Conservation (phyloP, 2,329 filamentous ascomycete genomes). For the Rutstroemia sydowiana region DNA sequence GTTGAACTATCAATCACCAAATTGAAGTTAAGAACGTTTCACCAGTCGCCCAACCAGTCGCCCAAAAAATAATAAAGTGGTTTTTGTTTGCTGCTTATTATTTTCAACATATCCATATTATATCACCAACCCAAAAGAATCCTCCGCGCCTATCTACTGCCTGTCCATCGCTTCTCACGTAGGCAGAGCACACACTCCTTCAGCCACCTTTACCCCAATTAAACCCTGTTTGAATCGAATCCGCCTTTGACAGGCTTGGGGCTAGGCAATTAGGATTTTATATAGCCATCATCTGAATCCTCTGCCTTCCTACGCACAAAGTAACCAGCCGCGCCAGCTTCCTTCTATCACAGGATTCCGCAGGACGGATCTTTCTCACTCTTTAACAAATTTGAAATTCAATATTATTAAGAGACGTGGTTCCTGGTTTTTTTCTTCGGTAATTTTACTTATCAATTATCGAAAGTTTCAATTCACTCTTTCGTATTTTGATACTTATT, state of each 20-base stretch:
- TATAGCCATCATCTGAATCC: slow-evolving; percentile 11
- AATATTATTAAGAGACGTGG: slow-evolving; percentile 11
- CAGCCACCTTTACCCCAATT: slow-evolving; percentile 2
- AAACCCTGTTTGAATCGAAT: slow-evolving; percentile 1
- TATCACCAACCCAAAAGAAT: slow-evolving; percentile 3
- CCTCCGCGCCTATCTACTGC: slow-evolving; percentile 10
- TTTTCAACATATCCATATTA: not conserved
- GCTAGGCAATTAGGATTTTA: slow-evolving; percentile 8
- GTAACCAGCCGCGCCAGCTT: slow-evolving; percentile 10
- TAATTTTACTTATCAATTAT: too few species aligned
- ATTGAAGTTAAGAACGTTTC: slow-evolving; percentile 2
- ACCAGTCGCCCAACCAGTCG: slow-evolving; percentile 4
- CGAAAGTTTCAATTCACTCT: slow-evolving; percentile 8
- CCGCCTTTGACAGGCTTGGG: slow-evolving; percentile 8
- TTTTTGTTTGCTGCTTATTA: not conserved
- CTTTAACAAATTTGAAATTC: slow-evolving; percentile 7
- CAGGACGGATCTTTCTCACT: slow-evolving; percentile 10
- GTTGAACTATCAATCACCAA: not conserved
- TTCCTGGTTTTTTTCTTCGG: slow-evolving; percentile 1
- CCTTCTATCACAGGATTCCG: slow-evolving; percentile 8
- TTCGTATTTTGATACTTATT: too few species aligned
- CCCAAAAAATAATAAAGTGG: slow-evolving; percentile 1
- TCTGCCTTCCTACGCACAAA: slow-evolving; percentile 3
- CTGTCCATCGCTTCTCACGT: not conserved
- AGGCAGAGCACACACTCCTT: not conserved